Evolutionary conservation across 129 eudicot species (phyloP), one percentile per base, ranked within the genome.

Genomic region (Ambrosia artemisiifolia): DNA sequence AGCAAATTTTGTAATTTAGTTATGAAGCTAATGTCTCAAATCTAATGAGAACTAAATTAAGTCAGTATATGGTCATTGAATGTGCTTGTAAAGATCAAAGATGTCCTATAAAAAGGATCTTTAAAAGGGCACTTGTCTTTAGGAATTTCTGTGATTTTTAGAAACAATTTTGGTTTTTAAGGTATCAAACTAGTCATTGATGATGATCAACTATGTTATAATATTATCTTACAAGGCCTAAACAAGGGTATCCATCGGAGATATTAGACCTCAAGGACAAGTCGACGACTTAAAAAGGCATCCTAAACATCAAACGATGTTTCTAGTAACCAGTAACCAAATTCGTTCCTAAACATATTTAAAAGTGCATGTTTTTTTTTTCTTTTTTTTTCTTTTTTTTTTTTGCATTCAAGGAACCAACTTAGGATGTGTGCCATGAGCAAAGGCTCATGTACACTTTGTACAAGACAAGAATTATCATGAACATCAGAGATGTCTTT

Each of bases 31-130:
- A 8, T 79, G 28, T 33, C 28, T 11, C 12, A 78, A 49, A 78
- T 72, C 65, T 53, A 63, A 30, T 44, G 77, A 20, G 54, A 65
- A 79, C 46, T 65, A 42, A 34, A 36, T 49, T 49, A 59, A 73
- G 73, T 56, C 14, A 35, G 53, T 63, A 24, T 24, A 24, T 24
- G 28, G 28, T 24, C 28, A 24, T 24, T 24, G 28, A 24, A 24
- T 24, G 28, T 24, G 28, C 28, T 24, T 24, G 28, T 24, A 24
- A 24, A 24, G 28, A 24, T 24, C 28, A 24, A 61, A 16, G 53
- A 65, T 54, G 54, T 9, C 32, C 6, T 46, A 14, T 34, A 63
- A 50, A 42, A n/a, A n/a, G n/a, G 44, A 53, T 65, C 46, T 65
- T 53, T 47, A 66, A 75, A 65, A 50, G 65, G 38, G 57, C 38